A percentile compares a stretch with the other conserved stretches of the same genome.
phyloP scores from a whole-genome alignment of 345 rosid genomes.

The Ceriops tagal region DNA sequence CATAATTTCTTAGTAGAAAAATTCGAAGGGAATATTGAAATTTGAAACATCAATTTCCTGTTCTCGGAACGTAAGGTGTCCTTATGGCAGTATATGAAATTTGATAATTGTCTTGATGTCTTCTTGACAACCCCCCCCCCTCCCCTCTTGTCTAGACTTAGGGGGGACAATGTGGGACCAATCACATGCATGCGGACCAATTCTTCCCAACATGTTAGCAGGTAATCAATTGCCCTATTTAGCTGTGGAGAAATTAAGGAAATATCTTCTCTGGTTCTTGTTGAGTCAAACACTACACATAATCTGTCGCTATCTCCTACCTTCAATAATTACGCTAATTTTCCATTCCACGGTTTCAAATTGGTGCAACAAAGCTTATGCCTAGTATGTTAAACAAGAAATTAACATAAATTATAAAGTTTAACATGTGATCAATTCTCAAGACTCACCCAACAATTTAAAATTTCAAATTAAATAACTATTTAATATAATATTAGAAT shows the following conservation, averaged over 20 bases:
- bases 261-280: neutral
- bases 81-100: neutral
- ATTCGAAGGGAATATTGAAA: neutral
- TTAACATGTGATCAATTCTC: too few relatives aligned
- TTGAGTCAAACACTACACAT: neutral
- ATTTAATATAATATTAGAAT: too few relatives aligned
- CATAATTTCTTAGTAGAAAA: neutral
- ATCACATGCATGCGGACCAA: slow-evolving; percentile 1
- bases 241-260: neutral
- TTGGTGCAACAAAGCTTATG: slow-evolving; percentile 14
- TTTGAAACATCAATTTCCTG: neutral
- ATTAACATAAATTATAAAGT: too few relatives aligned
- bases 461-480: too few relatives aligned
- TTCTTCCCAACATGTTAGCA: neutral
- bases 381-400: neutral
- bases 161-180: neutral
- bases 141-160: neutral
- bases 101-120: slow-evolving; percentile 2
- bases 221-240: neutral
- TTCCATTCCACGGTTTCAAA: neutral
- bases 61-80: neutral
- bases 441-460: too few relatives aligned
- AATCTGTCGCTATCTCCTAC: neutral
- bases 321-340: slow-evolving; percentile 6
- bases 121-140: neutral